These are phyloP conservation scores for Hymenoscyphus infarciens DNA, from an alignment of 2,329 filamentous ascomycete genomes.

Conservation along the genomic window DNA sequence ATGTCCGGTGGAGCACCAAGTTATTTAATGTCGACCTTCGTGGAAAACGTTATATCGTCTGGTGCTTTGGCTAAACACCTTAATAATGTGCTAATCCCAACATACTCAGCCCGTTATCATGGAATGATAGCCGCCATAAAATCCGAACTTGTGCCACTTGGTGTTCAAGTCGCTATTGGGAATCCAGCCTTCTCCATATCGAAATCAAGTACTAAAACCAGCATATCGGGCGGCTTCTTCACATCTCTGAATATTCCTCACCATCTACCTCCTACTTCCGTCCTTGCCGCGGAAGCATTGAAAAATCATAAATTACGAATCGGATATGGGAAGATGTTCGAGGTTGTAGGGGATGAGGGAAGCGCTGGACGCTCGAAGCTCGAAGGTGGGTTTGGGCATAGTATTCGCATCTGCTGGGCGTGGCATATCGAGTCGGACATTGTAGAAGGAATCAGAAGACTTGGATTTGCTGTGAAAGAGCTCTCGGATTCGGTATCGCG, in stretches of 20 bases:
- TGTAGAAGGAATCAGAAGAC: constrained; percentile 51
- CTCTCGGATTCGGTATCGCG: neutral
- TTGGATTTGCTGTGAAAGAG: constrained; percentile 41
- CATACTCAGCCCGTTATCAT: too few relatives aligned
- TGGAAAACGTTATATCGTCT: too few relatives aligned
- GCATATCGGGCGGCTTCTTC: constrained; percentile 58
- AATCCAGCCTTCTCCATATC: constrained; percentile 2
- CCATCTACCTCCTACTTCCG: constrained; percentile 38
- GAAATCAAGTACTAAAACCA: constrained; percentile 7
- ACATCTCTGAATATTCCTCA: constrained; percentile 57
- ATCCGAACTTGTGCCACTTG: constrained; percentile 25
- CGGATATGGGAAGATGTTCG: constrained; percentile 49
- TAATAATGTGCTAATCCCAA: too few relatives aligned
- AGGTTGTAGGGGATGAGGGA: constrained; percentile 38
- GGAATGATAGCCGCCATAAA: constrained; percentile 19
- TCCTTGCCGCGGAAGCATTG: constrained; percentile 35
- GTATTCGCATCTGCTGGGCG: constrained; percentile 51
- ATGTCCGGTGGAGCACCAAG: constrained; percentile 21
- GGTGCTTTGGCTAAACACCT: too few relatives aligned
- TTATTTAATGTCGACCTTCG: too few relatives aligned
- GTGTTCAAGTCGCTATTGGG: constrained; percentile 20
- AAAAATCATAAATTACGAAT: constrained; percentile 48
- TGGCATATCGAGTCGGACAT: constrained; percentile 50
- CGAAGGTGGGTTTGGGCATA: constrained; percentile 43
- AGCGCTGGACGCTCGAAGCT: constrained; percentile 32